These are phyloP conservation scores for Pleurotus ostreatus DNA, from an alignment of 768 basidiomycete species.

Conservation along the genomic window DNA sequence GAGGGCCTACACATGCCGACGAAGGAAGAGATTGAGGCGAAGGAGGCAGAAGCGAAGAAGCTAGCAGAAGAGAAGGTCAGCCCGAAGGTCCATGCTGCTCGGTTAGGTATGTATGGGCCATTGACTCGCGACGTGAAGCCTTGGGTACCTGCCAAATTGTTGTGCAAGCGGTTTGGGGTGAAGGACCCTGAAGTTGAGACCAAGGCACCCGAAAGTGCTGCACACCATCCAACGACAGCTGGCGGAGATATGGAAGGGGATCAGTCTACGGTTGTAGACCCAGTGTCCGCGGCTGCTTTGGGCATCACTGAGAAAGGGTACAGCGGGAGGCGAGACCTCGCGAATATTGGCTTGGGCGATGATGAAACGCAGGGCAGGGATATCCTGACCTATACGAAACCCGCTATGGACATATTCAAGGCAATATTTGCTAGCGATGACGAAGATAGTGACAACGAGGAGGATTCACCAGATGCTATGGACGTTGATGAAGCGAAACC, in stretches of 20 bases:
- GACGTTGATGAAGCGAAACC: slow-evolving; percentile 19
- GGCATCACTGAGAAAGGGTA: slow-evolving; percentile 8
- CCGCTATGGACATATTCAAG: slow-evolving; percentile 92
- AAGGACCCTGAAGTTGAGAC: slow-evolving; percentile 74
- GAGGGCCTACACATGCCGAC: slow-evolving; percentile 69
- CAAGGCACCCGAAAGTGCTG: slow-evolving; percentile 33
- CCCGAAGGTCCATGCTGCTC: slow-evolving; percentile 79
- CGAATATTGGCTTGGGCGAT: slow-evolving; percentile 87
- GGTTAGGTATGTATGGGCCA: slow-evolving; percentile 84
- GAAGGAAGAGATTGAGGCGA: slow-evolving; percentile 37
- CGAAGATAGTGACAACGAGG: slow-evolving; percentile 78
- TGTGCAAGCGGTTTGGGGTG: slow-evolving; percentile 94
- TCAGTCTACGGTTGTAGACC: neutral
- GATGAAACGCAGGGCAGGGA: slow-evolving; percentile 88
- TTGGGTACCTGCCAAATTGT: slow-evolving; percentile 80
- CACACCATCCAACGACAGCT: slow-evolving; percentile 1
- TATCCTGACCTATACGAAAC: slow-evolving; percentile 83
- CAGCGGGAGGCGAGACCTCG: slow-evolving; percentile 44
- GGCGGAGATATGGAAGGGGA: neutral
- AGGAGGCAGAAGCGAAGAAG: slow-evolving; percentile 36
- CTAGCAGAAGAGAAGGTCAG: slow-evolving; percentile 56
- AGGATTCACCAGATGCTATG: slow-evolving; percentile 24
- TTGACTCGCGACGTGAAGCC: slow-evolving; percentile 71
- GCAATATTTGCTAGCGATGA: slow-evolving; percentile 97
- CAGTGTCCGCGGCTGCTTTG: slow-evolving; percentile 14